Conservation (phyloP, 169 alveolate species). For the Eimeria tenella region DNA sequence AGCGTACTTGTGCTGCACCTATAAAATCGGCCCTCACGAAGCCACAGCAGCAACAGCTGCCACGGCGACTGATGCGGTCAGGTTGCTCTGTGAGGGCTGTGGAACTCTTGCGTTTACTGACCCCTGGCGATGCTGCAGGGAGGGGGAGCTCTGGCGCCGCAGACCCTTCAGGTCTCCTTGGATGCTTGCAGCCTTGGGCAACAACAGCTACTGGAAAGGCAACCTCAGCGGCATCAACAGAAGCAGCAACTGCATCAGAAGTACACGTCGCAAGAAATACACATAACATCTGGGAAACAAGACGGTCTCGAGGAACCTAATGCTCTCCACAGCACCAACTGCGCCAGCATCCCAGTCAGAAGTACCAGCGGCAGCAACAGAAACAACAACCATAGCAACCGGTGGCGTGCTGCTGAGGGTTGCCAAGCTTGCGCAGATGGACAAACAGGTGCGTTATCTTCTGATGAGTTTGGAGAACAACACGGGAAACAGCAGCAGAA, state of each 20-base stretch:
- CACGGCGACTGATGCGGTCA: background rate
- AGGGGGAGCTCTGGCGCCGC: constrained; percentile 44
- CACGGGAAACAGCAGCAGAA: background rate
- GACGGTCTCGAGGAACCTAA: background rate
- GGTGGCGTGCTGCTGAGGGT: background rate
- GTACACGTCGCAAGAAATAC: background rate
- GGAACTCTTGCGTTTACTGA: background rate
- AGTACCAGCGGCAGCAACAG: constrained; percentile 9
- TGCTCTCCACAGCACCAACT: background rate
- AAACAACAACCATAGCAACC: background rate
- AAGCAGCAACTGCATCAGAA: background rate
- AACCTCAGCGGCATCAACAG: background rate
- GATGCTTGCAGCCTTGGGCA: constrained; percentile 19
- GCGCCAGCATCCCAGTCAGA: background rate
- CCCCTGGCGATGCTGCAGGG: constrained; percentile 58
- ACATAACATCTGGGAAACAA: background rate
- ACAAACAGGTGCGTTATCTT: background rate
- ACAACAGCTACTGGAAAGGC: constrained; percentile 1
- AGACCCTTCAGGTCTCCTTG: background rate
- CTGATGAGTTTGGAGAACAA: background rate
- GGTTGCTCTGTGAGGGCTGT: background rate
- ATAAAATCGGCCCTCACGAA: background rate
- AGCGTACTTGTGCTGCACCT: no score
- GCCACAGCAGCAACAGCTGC: background rate
- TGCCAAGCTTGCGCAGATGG: background rate